Conservation (phyloP, 2,329 filamentous ascomycete species). For the Phaeoacremonium minimum region DNA sequence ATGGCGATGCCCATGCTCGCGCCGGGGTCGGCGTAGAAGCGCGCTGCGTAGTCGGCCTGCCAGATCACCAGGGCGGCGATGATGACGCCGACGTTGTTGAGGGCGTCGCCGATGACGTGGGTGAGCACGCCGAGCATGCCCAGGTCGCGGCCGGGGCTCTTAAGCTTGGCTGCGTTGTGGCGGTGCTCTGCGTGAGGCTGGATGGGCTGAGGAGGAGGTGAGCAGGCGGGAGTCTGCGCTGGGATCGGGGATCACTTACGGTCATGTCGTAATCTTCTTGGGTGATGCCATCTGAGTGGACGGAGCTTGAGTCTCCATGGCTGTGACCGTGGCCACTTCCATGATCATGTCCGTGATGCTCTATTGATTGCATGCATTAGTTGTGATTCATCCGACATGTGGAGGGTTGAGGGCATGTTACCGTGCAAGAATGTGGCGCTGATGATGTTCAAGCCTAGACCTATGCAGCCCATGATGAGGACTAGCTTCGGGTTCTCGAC, state of each 20-base stretch:
- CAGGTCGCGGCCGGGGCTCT: constrained; percentile 49
- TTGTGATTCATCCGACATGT: too few species aligned
- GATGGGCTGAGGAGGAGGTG: constrained; percentile 15
- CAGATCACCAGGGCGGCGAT: constrained; percentile 66
- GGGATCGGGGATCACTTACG: background rate
- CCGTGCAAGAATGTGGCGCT: constrained; percentile 63
- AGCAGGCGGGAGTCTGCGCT: background rate
- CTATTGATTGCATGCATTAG: too few species aligned
- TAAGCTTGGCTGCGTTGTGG: constrained; percentile 28
- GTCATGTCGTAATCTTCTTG: background rate
- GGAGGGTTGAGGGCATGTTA: constrained; percentile 19
- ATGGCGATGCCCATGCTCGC: constrained; percentile 65
- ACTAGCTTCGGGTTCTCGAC: constrained; percentile 63
- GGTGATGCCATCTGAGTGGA: background rate
- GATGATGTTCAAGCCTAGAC: constrained; percentile 63
- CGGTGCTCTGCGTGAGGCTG: constrained; percentile 44
- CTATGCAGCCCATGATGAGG: constrained; percentile 65
- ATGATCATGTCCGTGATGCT: constrained; percentile 34
- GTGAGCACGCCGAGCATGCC: constrained; percentile 67
- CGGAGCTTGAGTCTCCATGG: too few species aligned
- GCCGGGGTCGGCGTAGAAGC: constrained; percentile 70
- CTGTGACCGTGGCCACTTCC: constrained; percentile 19
- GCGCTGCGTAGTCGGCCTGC: constrained; percentile 49
- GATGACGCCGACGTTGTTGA: constrained; percentile 75
- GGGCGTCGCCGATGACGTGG: constrained; percentile 68